Evolutionary conservation across 352 stramenopile genomes (phyloP).

Genomic region (Phytophthora pistaciae): DNA sequence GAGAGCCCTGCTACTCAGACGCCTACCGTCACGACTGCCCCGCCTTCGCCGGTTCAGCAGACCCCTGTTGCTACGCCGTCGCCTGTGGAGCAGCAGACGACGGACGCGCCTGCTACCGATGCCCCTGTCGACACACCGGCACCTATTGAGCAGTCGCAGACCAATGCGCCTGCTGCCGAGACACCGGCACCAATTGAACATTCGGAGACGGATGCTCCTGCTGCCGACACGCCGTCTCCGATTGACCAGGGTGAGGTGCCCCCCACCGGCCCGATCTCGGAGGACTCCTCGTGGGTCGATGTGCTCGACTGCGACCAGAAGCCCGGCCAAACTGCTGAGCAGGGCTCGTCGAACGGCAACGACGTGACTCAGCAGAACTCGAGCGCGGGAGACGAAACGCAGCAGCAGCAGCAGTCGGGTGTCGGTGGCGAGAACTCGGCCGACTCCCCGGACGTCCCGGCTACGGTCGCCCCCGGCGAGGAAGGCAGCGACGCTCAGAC

Average conservation of each 20-base stretch:
- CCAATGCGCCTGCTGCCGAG: neutral
- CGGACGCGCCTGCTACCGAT: conserved; percentile 1
- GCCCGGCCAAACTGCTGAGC: neutral
- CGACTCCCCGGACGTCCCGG: conserved; percentile 10
- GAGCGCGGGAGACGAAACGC: conserved; percentile 11
- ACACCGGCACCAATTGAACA: neutral
- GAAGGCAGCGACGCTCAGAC: neutral
- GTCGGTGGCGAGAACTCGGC: conserved; percentile 17
- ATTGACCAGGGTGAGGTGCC: neutral
- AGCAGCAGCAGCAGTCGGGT: conserved; percentile 24
- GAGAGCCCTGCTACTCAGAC: neutral
- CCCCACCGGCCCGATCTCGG: neutral
- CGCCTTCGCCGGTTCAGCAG: conserved; percentile 8
- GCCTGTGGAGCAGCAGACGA: neutral
- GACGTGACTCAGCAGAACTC: conserved; percentile 2
- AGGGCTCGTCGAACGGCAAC: neutral
- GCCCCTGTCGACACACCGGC: neutral
- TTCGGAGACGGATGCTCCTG: neutral
- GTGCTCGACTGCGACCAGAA: neutral
- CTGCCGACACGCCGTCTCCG: too few relatives aligned
- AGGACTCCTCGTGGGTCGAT: neutral
- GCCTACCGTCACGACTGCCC: conserved; percentile 3
- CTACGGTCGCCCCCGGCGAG: conserved; percentile 13
- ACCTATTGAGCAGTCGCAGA: neutral
- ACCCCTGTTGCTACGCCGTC: conserved; percentile 6